phyloP scores from a whole-genome alignment of 768 basidiomycete genomes.

The Amylocystis lapponica region DNA sequence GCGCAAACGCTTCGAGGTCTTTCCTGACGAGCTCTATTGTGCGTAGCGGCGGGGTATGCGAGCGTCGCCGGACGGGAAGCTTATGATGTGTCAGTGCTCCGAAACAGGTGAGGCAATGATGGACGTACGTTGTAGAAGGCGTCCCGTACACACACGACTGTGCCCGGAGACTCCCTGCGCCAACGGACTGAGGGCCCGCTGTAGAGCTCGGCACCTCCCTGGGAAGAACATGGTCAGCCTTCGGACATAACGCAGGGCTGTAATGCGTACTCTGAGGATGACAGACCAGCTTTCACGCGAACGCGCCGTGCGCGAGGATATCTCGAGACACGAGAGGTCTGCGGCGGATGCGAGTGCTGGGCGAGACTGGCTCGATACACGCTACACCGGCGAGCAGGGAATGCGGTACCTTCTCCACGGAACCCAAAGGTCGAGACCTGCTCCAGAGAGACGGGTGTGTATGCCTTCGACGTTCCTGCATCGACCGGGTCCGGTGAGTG shows the following conservation, averaged over 20 bases:
- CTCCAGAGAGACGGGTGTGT: constrained; percentile 43
- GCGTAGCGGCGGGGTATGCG: constrained; percentile 54
- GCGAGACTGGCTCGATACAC: neutral
- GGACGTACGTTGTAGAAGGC: constrained; percentile 79
- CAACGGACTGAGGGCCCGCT: constrained; percentile 70
- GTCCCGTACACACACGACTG: constrained; percentile 79
- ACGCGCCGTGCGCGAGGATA: constrained; percentile 65
- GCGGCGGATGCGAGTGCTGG: constrained; percentile 81
- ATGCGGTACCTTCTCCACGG: constrained; percentile 80
- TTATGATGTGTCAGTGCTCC: constrained; percentile 23
- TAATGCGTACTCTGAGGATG: constrained; percentile 59
- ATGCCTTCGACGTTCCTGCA: constrained; percentile 70
- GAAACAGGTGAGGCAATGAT: neutral
- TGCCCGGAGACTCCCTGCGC: constrained; percentile 69
- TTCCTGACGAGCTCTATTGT: constrained; percentile 64
- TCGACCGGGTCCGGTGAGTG: neutral
- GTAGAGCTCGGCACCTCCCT: constrained; percentile 68
- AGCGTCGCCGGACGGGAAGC: constrained; percentile 76
- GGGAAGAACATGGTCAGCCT: neutral
- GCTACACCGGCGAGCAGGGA: too few relatives aligned
- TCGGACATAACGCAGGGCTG: neutral
- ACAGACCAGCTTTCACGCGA: constrained; percentile 69
- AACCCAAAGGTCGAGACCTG: constrained; percentile 74
- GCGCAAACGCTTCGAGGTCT: constrained; percentile 67
- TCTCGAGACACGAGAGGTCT: constrained; percentile 74